These are phyloP conservation scores for Cynanchum wilfordii DNA, from an alignment of 257 asterid species.

Conservation along the genomic window DNA sequence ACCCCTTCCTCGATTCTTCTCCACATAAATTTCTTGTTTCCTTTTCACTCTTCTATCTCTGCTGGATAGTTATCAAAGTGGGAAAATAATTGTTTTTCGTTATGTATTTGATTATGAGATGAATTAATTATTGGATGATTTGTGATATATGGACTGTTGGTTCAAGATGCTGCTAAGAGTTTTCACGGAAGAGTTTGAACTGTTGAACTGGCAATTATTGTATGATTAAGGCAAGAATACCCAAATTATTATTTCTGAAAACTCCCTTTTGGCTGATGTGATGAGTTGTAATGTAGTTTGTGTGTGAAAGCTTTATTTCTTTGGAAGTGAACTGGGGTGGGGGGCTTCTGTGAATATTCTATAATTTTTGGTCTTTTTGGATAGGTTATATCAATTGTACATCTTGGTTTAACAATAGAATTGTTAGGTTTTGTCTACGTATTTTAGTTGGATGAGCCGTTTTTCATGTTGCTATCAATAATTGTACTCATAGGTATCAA, in stretches of 20 bases:
- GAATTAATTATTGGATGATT: background rate
- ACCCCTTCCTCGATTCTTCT: background rate
- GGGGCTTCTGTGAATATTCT: background rate
- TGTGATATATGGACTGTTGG: background rate
- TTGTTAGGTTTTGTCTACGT: background rate
- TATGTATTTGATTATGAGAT: background rate
- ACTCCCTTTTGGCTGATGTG: background rate
- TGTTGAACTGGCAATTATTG: background rate
- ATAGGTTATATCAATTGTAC: background rate
- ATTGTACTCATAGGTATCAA: background rate
- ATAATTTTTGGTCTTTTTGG: background rate
- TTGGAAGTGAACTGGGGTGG: background rate
- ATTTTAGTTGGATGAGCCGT: background rate
- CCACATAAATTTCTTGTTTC: background rate
- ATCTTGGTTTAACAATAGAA: background rate
- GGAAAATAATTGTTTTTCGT: background rate
- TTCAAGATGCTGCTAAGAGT: background rate
- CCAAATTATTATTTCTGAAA: background rate
- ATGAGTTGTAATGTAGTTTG: background rate
- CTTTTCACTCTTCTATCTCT: background rate
- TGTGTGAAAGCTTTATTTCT: background rate
- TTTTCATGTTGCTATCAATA: background rate
- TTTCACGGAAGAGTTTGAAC: background rate
- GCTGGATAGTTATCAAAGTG: background rate
- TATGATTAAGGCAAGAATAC: background rate